These are phyloP conservation scores for Gaertneriomyces sp. DNA, from an alignment of 192 early-diverging fungal genomes.

Conservation along the genomic window DNA sequence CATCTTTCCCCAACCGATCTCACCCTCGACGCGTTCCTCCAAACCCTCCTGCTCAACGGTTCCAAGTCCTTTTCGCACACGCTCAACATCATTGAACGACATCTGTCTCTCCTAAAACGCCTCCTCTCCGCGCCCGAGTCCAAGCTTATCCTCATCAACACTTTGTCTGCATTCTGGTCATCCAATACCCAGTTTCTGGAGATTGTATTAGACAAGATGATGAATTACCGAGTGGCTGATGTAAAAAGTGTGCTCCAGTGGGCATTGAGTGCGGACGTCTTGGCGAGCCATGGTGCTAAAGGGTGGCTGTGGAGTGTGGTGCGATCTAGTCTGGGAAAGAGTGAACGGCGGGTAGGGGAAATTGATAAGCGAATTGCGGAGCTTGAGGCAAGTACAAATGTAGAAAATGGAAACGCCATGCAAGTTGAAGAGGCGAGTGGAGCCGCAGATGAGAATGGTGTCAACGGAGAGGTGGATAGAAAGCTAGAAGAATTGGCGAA, in stretches of 20 bases:
- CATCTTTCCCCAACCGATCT: slow-evolving; percentile 10
- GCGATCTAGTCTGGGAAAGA: too few relatives aligned
- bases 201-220: slow-evolving; percentile 89
- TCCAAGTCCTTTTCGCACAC: slow-evolving; percentile 93
- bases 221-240: slow-evolving; percentile 93
- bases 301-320: too few relatives aligned
- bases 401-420: too few relatives aligned
- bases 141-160: slow-evolving; percentile 69
- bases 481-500: too few relatives aligned
- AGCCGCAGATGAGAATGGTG: too few relatives aligned
- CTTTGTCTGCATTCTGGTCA: slow-evolving; percentile 81
- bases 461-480: too few relatives aligned
- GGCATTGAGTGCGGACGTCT: slow-evolving; percentile 53
- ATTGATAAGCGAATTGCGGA: too few relatives aligned
- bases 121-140: slow-evolving; percentile 62
- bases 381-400: too few relatives aligned
- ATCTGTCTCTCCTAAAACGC: slow-evolving; percentile 58
- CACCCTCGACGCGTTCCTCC: slow-evolving; percentile 72
- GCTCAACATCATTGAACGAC: slow-evolving; percentile 86
- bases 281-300: slow-evolving; percentile 9
- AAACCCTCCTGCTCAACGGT: slow-evolving; percentile 82
- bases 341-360: too few relatives aligned
- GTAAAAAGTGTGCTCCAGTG: slow-evolving; percentile 75
- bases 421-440: too few relatives aligned
- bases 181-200: slow-evolving; percentile 85